Evolutionary conservation across 495 filamentous ascomycete genomes (phyloP).

Genomic region (Penicillium cosmopolitanum): DNA sequence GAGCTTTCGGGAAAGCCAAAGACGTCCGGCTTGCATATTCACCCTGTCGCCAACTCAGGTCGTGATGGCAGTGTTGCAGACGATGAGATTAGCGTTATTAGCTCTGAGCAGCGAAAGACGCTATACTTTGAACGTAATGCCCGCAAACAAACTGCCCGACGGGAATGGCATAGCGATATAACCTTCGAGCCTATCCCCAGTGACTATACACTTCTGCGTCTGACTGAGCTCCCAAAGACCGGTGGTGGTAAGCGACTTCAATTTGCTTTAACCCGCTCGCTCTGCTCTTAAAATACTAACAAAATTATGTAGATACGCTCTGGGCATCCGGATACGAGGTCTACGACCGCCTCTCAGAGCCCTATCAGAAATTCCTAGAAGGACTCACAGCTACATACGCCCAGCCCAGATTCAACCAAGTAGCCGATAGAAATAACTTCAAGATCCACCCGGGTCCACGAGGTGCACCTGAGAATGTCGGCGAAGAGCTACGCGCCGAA

Average conservation of each 20-base stretch:
- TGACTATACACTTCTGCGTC: conserved; percentile 67
- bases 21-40: conserved; percentile 71
- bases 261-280: not conserved
- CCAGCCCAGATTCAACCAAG: conserved; percentile 60
- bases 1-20: conserved; percentile 65
- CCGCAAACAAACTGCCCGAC: conserved; percentile 29
- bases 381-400: conserved; percentile 67
- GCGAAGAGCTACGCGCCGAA: conserved; percentile 60
- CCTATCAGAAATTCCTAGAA: conserved; percentile 70
- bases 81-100: conserved; percentile 76
- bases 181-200: conserved; percentile 71
- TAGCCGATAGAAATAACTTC: conserved; percentile 59
- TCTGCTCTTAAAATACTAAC: conserved; percentile 3
- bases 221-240: conserved; percentile 66
- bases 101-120: conserved; percentile 58
- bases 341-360: conserved; percentile 72
- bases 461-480: conserved; percentile 71
- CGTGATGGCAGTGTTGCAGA: conserved; percentile 64
- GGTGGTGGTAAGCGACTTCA: conserved; percentile 64
- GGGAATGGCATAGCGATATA: conserved; percentile 71
- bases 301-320: conserved; percentile 59
- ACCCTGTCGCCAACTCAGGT: conserved; percentile 66
- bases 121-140: conserved; percentile 48
- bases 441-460: conserved; percentile 57
- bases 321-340: conserved; percentile 80